Evolutionary conservation across 116 monocot genomes (phyloP), one percentile per base, ranked within the genome.

Genomic region (Trichopus zeylanicus): DNA sequence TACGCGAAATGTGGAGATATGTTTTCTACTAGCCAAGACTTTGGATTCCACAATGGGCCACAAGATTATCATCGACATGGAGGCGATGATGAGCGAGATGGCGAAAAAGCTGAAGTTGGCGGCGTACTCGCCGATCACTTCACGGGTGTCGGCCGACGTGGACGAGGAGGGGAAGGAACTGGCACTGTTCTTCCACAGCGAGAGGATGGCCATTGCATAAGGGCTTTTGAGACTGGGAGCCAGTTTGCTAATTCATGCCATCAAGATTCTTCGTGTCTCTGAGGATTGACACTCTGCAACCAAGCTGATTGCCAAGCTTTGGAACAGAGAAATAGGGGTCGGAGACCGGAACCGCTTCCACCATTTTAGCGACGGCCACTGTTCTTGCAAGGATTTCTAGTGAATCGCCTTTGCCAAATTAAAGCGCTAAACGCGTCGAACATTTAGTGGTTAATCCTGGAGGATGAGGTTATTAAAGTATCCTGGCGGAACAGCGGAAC

Each of bases 341-440:
- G 74, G 85, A 55, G 86, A 91, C 35, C 66, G 86, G 15, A 80
- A 78, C 35, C 77, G 86, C 7, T 91, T 91, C 61, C 91, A 91
- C 60, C 91, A 91, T 86, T 91, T 91, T 58, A 31, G 49, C 15
- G 68, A 73, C 48, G 91, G 82, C 9, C 7, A 32, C 19, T 91
- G 86, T 65, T 91, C 91, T 63, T 91, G 82, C 57, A 69, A 75
- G 70, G 91, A 82, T 52, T 91, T 91, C 34, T 91, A 80, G 91
- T 91, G 73, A 86, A 60, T 59, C 39, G 23, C n/a, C n/a, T n/a
- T n/a, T n/a, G n/a, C n/a, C n/a, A n/a, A n/a, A n/a, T n/a, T n/a
- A n/a, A n/a, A n/a, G n/a, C n/a, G n/a, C n/a, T n/a, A n/a, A n/a
- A n/a, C n/a, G n/a, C n/a, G n/a, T n/a, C n/a, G n/a, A n/a, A n/a